Evolutionary conservation across 2,329 filamentous ascomycete species (phyloP), one percentile per base, ranked within the genome.

Genomic region (Aureobasidium melanogenum): DNA sequence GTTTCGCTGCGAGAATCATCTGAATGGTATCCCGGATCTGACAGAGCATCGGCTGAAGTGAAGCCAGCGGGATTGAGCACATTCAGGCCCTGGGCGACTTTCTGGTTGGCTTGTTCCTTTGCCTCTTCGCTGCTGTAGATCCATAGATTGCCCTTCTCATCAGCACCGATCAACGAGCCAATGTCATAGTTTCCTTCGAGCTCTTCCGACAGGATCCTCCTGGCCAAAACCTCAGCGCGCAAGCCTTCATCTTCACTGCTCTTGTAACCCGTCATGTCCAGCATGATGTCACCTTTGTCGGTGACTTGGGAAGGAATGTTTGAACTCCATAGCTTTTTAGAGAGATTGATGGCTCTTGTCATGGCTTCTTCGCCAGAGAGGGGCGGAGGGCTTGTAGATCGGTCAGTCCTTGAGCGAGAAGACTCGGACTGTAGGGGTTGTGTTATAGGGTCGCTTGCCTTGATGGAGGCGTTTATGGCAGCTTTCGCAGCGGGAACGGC

Each of bases 81-180:
- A 26, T 63, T 55, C 68, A 55, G 64, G 44, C 34, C 66, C 57
- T 30, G 62, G 50, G 68, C 64, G 2, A 80, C 79, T 67, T 81
- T 80, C 39, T 88, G 86, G 77, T 87, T 87, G 34, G 93, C 93
- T 7, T 89, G 88, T 68, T 94, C 88, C 71, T 97, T 97, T 26
- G 94, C 91, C 70, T 96, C 92, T 73, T 97, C 92, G 68, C 92
- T 97, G 75, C 91, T 94, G 77, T 99, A 99, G 66, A 99, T 97
- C 93, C 94, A 97, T n/a, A 99, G 80, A 69, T 99, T 99, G 7
- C 94, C 94, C 63, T 94, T 86, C 70, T 96, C 91, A 70, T 99
- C 94, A 47, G 94, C 93, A 14, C 92, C 94, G 68, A 99, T 96
- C 32, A 99, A 80, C 1, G 93, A 88, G 6, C 94, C 94, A 68